Evolutionary conservation across 2,329 filamentous ascomycete genomes (phyloP), one percentile per base, ranked within the genome.

Genomic region (Exophiala sp.): DNA sequence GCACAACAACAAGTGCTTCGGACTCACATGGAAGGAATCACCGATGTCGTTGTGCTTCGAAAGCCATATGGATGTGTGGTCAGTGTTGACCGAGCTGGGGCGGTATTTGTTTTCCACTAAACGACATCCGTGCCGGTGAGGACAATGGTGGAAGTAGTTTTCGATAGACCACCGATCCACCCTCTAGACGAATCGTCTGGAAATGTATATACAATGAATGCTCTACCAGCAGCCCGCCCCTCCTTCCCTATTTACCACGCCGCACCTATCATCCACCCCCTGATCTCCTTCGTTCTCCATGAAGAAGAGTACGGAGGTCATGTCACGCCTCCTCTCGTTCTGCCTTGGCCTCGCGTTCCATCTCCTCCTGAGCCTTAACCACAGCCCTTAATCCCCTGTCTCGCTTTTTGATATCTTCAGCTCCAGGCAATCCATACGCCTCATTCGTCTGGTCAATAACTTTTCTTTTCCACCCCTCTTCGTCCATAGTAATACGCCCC

Each of bases 51-150:
- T n/a, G 74, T 97, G 66, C 71, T 99, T 62, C 90, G 96, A 74
- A 79, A 83, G 60, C 94, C 94, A 20, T 96, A 95, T 70, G 88
- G 87, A 3, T 96, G 97, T 89, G 87, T 91, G 33, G 79, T 97
- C 46, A 95, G 88, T 62, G 91, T 88, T 50, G 94, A 99, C 75
- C 79, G 92, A 63, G 88, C 86, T 36, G 94, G 94, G 0, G 86
- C 92, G 68, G 84, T 97, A 42, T 95, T 94, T 77, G 85, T 96
- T 49, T 95, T 84, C 68, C 81, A 82, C 67, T 85, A 68, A 69
- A 38, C 4, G 35, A 38, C 35, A 29, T 29, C 24, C 24, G 16
- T 18, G 16, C 24, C 3, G 24, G 24, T 8, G 2, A 3, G 7
- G 7, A 29, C 24, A 29, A 29, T 29, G 24, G 24, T 29, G 4